Conservation (phyloP, 116 monocot species). For the Posidonia oceanica region DNA sequence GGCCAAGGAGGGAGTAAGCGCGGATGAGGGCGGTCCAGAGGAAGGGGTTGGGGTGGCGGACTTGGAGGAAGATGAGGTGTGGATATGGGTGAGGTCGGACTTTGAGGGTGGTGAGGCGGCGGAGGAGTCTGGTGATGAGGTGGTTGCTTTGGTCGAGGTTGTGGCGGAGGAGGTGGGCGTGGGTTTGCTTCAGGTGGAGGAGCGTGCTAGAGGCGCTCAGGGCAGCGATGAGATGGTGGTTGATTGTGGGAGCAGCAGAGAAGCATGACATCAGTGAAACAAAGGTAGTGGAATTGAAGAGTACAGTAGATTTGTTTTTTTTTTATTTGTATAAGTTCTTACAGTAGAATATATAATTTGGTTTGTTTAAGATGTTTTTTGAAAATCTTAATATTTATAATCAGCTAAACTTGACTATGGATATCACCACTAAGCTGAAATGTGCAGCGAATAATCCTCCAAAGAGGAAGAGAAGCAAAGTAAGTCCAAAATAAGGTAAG, state of each 20-base stretch:
- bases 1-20: constrained; percentile 11
- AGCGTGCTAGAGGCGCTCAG: constrained; percentile 21
- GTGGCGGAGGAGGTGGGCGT: constrained; percentile 37
- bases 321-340: no score
- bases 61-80: constrained; percentile 31
- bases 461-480: no score
- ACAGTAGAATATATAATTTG: no score
- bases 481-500: no score
- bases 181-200: constrained; percentile 28
- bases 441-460: no score
- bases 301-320: no score
- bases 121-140: constrained; percentile 48
- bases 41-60: constrained; percentile 48
- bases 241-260: background rate
- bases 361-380: no score
- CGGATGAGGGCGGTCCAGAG: constrained; percentile 55
- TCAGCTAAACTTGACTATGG: no score
- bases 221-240: constrained; percentile 1
- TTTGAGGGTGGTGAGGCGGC: constrained; percentile 30
- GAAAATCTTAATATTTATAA: no score
- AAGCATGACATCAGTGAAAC: background rate
- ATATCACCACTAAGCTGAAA: no score
- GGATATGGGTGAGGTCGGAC: constrained; percentile 18
- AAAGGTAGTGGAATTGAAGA: background rate
- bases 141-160: constrained; percentile 34